These are phyloP conservation scores for Xylaria curta DNA, from an alignment of 495 filamentous ascomycete species.

Conservation along the genomic window DNA sequence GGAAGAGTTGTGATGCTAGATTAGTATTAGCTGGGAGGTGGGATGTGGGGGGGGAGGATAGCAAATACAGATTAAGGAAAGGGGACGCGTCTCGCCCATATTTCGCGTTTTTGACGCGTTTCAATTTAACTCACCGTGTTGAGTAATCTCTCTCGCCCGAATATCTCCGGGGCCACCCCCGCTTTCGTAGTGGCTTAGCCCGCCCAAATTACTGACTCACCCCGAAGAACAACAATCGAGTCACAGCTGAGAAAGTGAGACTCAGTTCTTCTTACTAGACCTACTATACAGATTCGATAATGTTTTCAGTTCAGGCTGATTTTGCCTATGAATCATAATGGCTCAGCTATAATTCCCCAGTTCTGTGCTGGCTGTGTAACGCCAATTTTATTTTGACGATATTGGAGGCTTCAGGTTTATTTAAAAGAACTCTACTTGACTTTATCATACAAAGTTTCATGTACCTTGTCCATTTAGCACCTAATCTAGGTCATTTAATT, in stretches of 20 bases:
- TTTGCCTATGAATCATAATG: conserved; percentile 14
- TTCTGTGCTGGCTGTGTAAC: neutral
- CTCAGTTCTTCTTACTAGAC: neutral
- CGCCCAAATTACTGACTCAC: conserved; percentile 14
- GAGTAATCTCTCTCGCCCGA: conserved; percentile 28
- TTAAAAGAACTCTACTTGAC: neutral
- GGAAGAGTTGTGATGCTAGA: conserved; percentile 11
- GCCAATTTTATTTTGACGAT: neutral
- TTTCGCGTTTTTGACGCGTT: conserved; percentile 35
- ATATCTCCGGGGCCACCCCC: conserved; percentile 30
- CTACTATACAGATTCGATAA: too few relatives aligned
- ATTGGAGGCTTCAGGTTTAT: neutral
- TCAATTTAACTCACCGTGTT: conserved; percentile 31
- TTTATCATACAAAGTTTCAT: too few relatives aligned
- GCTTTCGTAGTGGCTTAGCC: neutral
- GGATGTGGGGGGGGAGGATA: neutral
- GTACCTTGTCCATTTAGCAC: neutral
- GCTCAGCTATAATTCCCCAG: neutral
- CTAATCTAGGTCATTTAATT: neutral
- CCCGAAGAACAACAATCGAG: conserved; percentile 6
- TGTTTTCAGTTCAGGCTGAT: neutral
- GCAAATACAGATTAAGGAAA: conserved; percentile 10
- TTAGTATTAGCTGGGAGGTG: conserved; percentile 2
- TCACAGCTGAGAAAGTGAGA: neutral
- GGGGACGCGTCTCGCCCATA: conserved; percentile 1